A percentile compares a stretch with the other conserved stretches of the same genome.
phyloP scores from a whole-genome alignment of 2,329 filamentous ascomycete species.

The Cercospora zeae-maydis region DNA sequence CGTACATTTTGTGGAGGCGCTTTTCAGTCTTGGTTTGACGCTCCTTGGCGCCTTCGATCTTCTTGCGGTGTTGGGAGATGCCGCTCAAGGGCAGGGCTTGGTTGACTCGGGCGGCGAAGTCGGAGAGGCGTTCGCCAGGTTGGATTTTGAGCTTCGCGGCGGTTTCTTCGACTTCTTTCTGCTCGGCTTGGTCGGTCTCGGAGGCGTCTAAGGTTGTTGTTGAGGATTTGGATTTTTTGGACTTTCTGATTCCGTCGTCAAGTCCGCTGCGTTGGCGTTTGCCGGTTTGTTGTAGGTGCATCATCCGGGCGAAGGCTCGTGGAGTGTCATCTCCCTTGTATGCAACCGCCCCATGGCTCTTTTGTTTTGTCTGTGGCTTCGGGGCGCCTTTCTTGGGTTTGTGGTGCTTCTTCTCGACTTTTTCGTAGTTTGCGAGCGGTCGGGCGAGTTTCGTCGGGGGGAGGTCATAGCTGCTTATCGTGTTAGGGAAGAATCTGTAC shows the following conservation, averaged over 20 bases:
- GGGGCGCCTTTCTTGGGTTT: slow-evolving; percentile 16
- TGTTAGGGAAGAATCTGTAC: slow-evolving; percentile 43
- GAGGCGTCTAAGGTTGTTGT: slow-evolving; percentile 5
- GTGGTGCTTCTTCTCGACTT: slow-evolving; percentile 30
- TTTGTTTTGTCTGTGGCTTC: slow-evolving; percentile 26
- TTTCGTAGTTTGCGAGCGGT: slow-evolving; percentile 55
- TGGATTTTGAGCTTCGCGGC: slow-evolving; percentile 63
- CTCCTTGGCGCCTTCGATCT: slow-evolving; percentile 62
- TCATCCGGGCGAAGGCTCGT: slow-evolving; percentile 78
- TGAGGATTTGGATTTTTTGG: slow-evolving; percentile 32
- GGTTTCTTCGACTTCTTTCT: slow-evolving; percentile 1
- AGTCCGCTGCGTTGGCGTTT: slow-evolving; percentile 61
- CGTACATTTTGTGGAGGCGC: slow-evolving; percentile 62
- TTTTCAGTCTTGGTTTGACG: slow-evolving; percentile 78
- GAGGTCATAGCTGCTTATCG: slow-evolving; percentile 52
- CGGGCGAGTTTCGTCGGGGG: slow-evolving; percentile 59
- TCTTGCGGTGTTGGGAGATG: slow-evolving; percentile 58
- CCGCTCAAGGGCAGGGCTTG: slow-evolving; percentile 74
- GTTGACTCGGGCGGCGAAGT: slow-evolving; percentile 80
- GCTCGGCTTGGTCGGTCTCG: neutral
- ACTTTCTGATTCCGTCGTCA: slow-evolving; percentile 61
- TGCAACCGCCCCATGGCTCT: slow-evolving; percentile 38
- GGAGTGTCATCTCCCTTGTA: slow-evolving; percentile 75
- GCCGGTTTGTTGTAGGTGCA: slow-evolving; percentile 63
- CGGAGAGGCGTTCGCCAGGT: slow-evolving; percentile 76